phyloP scores from a whole-genome alignment of 2,329 filamentous ascomycete genomes.

The Alternaria dauci region DNA sequence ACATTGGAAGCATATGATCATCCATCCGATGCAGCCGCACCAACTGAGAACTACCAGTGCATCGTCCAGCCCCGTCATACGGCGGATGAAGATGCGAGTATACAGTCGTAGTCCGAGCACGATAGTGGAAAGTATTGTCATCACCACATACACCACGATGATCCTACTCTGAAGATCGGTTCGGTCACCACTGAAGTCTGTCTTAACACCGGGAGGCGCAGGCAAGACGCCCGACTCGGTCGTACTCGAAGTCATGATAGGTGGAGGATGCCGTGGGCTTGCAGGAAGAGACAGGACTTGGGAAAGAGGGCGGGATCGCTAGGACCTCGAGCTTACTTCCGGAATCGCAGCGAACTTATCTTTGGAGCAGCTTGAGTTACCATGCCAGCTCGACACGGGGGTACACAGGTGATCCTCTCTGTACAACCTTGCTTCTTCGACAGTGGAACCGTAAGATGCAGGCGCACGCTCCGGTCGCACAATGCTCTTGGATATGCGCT shows the following conservation, averaged over 20 bases:
- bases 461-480: not conserved
- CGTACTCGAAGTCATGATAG: slow-evolving; percentile 8
- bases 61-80: slow-evolving; percentile 24
- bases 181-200: slow-evolving; percentile 19
- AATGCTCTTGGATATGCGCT: not conserved
- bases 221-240: slow-evolving; percentile 18
- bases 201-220: slow-evolving; percentile 13
- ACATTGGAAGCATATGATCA: slow-evolving; percentile 22
- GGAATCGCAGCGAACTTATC: slow-evolving; percentile 18
- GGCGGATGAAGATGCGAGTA: slow-evolving; percentile 24
- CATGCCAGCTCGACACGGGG: slow-evolving; percentile 7
- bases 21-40: slow-evolving; percentile 28
- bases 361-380: slow-evolving; percentile 7
- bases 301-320: slow-evolving; percentile 2
- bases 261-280: not conserved
- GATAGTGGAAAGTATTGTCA: slow-evolving; percentile 23
- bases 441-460: slow-evolving; percentile 17
- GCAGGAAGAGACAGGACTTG: slow-evolving; percentile 1
- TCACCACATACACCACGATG: slow-evolving; percentile 20
- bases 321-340: not conserved
- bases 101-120: slow-evolving; percentile 25
- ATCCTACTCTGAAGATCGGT: slow-evolving; percentile 21
- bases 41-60: slow-evolving; percentile 22
- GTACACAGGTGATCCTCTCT: slow-evolving; percentile 1
- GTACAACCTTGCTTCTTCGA: slow-evolving; percentile 14